phyloP scores from a whole-genome alignment of 2,329 filamentous ascomycete species.

The Trichophyton mentagrophytes region DNA sequence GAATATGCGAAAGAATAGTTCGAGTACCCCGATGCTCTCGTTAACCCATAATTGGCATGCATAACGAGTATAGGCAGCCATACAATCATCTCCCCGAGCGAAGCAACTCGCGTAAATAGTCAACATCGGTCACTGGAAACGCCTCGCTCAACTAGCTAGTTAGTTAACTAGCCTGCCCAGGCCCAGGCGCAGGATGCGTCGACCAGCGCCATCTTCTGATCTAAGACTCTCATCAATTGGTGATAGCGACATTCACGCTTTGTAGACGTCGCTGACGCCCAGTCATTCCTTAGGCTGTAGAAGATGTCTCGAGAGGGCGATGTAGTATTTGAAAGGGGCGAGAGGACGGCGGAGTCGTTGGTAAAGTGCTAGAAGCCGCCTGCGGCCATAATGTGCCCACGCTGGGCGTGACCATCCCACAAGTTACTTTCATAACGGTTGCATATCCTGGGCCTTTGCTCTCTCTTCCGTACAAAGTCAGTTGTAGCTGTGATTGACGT shows the following conservation, averaged over 20 bases:
- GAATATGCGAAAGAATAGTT: neutral
- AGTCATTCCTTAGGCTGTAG: constrained; percentile 52
- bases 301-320: constrained; percentile 48
- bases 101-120: too few relatives aligned
- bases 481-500: too few relatives aligned
- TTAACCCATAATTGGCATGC: too few relatives aligned
- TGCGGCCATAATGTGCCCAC: constrained; percentile 37
- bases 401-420: constrained; percentile 32
- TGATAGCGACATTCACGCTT: constrained; percentile 49
- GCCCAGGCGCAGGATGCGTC: constrained; percentile 55
- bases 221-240: constrained; percentile 55
- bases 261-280: constrained; percentile 50
- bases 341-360: constrained; percentile 44
- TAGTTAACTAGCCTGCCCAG: constrained; percentile 33
- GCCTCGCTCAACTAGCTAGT: too few relatives aligned
- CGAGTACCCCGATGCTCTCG: too few relatives aligned
- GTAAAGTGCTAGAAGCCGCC: constrained; percentile 44
- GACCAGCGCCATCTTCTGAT: constrained; percentile 46
- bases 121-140: too few relatives aligned
- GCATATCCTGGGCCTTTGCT: neutral
- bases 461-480: neutral
- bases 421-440: constrained; percentile 41
- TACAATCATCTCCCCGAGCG: too few relatives aligned
- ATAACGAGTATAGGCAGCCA: too few relatives aligned
- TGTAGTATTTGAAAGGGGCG: constrained; percentile 48